Evolutionary conservation across 192 early-diverging fungal species (phyloP).

Genomic region (Linnemannia elongata): DNA sequence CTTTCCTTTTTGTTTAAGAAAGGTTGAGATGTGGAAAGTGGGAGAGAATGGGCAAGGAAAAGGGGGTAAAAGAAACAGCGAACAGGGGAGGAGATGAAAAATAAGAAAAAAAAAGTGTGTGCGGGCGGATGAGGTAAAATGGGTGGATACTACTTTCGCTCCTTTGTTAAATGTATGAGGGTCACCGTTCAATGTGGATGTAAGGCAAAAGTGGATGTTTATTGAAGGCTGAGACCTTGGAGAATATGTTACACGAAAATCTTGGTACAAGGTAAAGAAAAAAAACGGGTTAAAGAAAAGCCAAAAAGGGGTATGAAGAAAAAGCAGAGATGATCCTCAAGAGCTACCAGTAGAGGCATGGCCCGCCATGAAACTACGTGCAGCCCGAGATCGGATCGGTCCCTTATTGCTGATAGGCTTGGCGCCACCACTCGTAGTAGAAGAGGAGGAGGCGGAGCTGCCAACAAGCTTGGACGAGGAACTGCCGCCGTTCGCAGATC

Average conservation of each 20-base stretch:
- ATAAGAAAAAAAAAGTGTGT: too few species aligned
- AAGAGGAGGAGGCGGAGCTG: not conserved
- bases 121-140: too few species aligned
- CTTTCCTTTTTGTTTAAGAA: too few species aligned
- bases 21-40: too few species aligned
- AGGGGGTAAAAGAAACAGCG: too few species aligned
- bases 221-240: not conserved
- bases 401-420: not conserved
- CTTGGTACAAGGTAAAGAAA: not conserved
- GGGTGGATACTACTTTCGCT: too few species aligned
- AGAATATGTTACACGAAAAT: not conserved
- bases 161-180: too few species aligned
- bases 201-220: not conserved
- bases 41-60: too few species aligned
- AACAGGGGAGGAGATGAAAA: too few species aligned
- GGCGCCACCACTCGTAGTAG: too few species aligned
- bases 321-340: not conserved
- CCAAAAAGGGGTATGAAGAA: not conserved
- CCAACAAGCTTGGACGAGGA: not conserved
- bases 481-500: not conserved
- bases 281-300: not conserved
- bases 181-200: too few species aligned
- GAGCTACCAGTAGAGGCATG: not conserved
- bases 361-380: slow-evolving; percentile 42
- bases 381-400: slow-evolving; percentile 30